Base-by-base conservation (phyloP, 805 yeast species). In the Ogataea allantospora region DNA sequence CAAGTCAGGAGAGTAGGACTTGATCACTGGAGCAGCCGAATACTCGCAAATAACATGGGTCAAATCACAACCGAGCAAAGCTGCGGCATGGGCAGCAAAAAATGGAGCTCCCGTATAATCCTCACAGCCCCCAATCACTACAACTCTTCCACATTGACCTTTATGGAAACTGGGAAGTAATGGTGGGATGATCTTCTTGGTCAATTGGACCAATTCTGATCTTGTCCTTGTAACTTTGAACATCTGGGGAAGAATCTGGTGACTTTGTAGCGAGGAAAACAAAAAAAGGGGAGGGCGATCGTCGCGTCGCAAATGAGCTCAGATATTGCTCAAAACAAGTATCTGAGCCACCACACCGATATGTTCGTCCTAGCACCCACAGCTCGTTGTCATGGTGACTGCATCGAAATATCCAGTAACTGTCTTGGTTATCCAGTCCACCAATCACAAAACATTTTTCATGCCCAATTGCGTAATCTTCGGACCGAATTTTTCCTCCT, bases 81-180 rank as follows among this genome's bases (percentile, higher is more conserved):
- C 85, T 1, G 95, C 77, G 1, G 96, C 84, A 57, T 84, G 83
- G 5, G 95, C 84, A 23, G 95, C 75, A 59, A 93, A 93, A 61
- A 71, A 93, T 2, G 98, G 98, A 0, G 99, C 99, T 0, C 99
- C 99, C 0, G 97, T 89, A 58, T 88, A 91, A 58, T 91, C 97
- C 58, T 85, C 89, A 59, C 93, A 82, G 1, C 99, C 99, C 15
- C 99, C 99, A 45, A 91, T 75, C 1, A 91, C 86, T 8, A 82
- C 87, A 2, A 91, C 69, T 42, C 87, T 72, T 5, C 98, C 98
- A 58, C 78, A 71, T 58, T 91, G 98, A 15, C 99, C 99, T 60
- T 91, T 91, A 64, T 91, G 83, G 58, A 84, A 83, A 11, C 57
- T 53, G 5, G 85, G 77, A 2, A 72, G 63, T 22, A 89, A 63